Evolutionary conservation across 208 protist genomes (phyloP).

Genomic region (Balamuthia mandrillaris): DNA sequence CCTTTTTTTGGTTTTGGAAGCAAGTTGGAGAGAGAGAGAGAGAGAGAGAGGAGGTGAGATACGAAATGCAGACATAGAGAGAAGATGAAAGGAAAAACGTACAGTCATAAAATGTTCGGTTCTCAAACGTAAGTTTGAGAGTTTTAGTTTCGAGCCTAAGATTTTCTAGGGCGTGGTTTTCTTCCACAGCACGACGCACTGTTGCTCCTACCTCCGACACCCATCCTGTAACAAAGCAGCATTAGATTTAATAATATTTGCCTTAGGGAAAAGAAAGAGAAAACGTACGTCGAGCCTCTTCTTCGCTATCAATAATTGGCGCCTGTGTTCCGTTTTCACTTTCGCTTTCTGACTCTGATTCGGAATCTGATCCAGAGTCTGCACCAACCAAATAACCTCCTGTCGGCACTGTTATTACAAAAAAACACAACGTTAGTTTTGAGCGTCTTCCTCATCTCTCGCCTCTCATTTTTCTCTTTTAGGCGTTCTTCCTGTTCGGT

Average conservation of each 20-base stretch:
- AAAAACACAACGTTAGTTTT: too few relatives aligned
- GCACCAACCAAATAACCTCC: too few relatives aligned
- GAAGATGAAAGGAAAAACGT: not conserved
- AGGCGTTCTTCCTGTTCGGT: too few relatives aligned
- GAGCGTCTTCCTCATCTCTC: too few relatives aligned
- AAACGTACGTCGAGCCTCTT: not conserved
- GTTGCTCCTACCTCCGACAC: slow-evolving; percentile 25
- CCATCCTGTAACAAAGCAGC: not conserved
- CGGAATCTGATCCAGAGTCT: too few relatives aligned
- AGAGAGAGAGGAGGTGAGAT: not conserved
- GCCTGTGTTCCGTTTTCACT: too few relatives aligned
- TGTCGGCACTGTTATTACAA: too few relatives aligned
- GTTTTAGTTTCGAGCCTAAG: slow-evolving; percentile 19
- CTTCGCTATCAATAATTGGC: not conserved
- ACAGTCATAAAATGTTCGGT: slow-evolving; percentile 23
- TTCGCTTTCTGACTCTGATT: too few relatives aligned
- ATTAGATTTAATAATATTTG: not conserved
- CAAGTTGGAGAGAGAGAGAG: not conserved
- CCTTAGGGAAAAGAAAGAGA: not conserved
- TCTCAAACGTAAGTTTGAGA: slow-evolving; percentile 24
- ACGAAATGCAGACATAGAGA: not conserved
- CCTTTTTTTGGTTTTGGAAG: too few relatives aligned
- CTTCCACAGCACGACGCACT: not conserved
- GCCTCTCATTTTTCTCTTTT: too few relatives aligned
- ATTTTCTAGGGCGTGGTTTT: slow-evolving; percentile 21